Evolutionary conservation across 495 filamentous ascomycete genomes (phyloP), one percentile per base, ranked within the genome.

Genomic region (Penicillium robsamsonii): DNA sequence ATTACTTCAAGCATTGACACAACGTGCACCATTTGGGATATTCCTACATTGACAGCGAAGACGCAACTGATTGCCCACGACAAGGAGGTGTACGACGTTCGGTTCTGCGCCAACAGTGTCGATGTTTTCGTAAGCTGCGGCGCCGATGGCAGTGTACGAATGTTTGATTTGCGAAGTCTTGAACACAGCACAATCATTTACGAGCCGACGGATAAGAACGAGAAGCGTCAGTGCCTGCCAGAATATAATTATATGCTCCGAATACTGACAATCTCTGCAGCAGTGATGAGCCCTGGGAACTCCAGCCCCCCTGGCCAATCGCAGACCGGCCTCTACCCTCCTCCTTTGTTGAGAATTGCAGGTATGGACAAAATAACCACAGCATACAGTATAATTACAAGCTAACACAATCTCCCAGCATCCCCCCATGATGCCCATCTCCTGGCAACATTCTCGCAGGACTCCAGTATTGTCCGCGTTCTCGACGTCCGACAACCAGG

Each of bases 11-110:
- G 93, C 69, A 99, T 99, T 58, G 94, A 99, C 68, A 99, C 94
- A 0, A 99, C 94, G 1, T 99, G 94, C 74, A 99, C 94, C n/a
- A 97, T 99, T 54, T 99, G 94, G 94, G 94, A 99, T 65, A 99
- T 99, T 29, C 94, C 94, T 3, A 96, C 94, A 4, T 75, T 99
- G 57, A 99, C 94, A 1, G 94, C 94, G 13, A 99, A 99, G 72
- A 99, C 94, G 2, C 94, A 99, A 70, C 75, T 99, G 13, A 99
- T 99, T 71, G 94, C 94, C 24, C 94, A 99, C 65, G 94, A 99
- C 73, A 97, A 97, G 70, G 94, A 99, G 72, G 94, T 99, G 5
- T 99, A 95, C 63, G 94, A 99, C 69, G 94, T 99, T 33, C 86
- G 94, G 12, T 99, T 97, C 72, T 97, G 94, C 73, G 92, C 92